A percentile compares a stretch with the other conserved stretches of the same genome.
Conservation (phyloP, 2,329 filamentous ascomycete species). For the Orbilia quercus region DNA sequence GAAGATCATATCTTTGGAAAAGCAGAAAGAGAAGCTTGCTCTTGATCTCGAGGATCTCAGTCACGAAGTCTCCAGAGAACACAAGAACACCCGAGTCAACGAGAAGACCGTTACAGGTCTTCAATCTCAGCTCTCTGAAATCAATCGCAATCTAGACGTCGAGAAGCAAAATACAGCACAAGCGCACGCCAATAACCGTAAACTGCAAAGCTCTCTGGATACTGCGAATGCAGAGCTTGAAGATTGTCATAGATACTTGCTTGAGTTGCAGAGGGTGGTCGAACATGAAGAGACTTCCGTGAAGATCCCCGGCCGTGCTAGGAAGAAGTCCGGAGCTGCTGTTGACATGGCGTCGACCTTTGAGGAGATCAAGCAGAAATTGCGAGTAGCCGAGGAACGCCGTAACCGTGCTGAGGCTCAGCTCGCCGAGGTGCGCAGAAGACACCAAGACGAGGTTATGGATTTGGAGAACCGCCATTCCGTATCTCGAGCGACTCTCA, state of each 20-base stretch:
- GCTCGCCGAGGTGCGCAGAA: conserved; percentile 78
- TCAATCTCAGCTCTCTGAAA: conserved; percentile 85
- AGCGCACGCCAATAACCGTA: conserved; percentile 84
- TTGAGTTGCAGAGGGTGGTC: conserved; percentile 85
- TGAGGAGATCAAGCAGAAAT: conserved; percentile 86
- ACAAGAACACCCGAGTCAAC: conserved; percentile 87
- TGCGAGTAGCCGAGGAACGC: conserved; percentile 83
- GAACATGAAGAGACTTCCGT: conserved; percentile 77
- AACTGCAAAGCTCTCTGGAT: conserved; percentile 82
- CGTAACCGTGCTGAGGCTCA: conserved; percentile 85
- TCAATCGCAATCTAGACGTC: conserved; percentile 87
- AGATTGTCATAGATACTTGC: conserved; percentile 81
- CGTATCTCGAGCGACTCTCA: conserved; percentile 75
- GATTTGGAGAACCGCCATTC: conserved; percentile 73
- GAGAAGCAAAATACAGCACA: conserved; percentile 86
- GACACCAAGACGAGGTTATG: conserved; percentile 76
- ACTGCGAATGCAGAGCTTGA: conserved; percentile 82
- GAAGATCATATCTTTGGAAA: conserved; percentile 83
- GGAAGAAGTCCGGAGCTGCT: conserved; percentile 74
- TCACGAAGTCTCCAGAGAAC: conserved; percentile 88
- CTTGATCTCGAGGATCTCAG: conserved; percentile 90
- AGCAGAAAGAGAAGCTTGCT: conserved; percentile 91
- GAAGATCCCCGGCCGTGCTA: conserved; percentile 75
- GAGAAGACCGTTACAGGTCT: conserved; percentile 86
- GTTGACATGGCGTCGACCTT: conserved; percentile 86